A percentile compares a stretch with the other conserved stretches of the same genome.
Conservation (phyloP, 2,329 filamentous ascomycete species). For the Aureobasidium subglaciale region DNA sequence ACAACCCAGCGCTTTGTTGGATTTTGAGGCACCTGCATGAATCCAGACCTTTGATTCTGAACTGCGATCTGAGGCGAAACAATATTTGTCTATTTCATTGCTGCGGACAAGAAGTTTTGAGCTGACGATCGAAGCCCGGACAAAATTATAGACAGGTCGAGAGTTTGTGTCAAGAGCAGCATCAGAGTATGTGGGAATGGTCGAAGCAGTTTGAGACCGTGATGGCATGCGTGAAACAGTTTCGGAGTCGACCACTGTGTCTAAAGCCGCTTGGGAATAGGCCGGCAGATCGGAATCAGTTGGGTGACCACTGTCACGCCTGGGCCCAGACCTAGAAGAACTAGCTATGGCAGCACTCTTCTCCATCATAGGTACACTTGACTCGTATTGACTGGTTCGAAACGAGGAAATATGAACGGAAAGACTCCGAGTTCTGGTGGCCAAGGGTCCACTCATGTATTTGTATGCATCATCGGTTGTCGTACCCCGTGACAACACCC, state of each 20-base stretch:
- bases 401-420: too few relatives aligned
- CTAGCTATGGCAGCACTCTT: background rate
- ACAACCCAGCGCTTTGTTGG: background rate
- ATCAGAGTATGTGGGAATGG: background rate
- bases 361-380: background rate
- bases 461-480: constrained; percentile 6
- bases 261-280: background rate
- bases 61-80: background rate
- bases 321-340: background rate
- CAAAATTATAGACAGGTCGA: background rate
- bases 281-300: background rate
- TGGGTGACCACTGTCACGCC: background rate
- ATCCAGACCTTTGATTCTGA: constrained; percentile 10
- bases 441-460: background rate
- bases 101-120: background rate
- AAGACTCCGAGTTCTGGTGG: background rate
- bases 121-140: background rate
- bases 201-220: background rate
- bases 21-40: constrained; percentile 5
- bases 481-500: too few relatives aligned
- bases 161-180: background rate
- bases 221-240: background rate
- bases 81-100: constrained; percentile 3
- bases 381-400: background rate
- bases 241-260: background rate